Evolutionary conservation across 192 early-diverging fungal genomes (phyloP).

Genomic region (Kickxella alabastrina): DNA sequence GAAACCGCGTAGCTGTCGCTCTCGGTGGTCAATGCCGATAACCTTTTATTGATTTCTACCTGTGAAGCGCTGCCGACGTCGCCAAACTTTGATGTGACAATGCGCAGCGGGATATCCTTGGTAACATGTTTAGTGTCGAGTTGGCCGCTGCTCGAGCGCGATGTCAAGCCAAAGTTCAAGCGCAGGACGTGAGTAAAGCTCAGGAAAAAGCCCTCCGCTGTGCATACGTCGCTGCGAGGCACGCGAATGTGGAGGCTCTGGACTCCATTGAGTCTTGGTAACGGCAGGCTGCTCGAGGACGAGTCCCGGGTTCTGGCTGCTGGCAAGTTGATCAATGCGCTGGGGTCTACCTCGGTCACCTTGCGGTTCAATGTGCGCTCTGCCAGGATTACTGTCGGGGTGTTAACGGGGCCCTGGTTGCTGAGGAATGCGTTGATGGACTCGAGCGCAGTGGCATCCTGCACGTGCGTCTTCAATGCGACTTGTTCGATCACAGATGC

Average conservation of each 20-base stretch:
- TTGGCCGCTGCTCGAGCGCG: slow-evolving; percentile 17
- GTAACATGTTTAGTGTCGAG: slow-evolving; percentile 42
- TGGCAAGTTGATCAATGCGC: slow-evolving; percentile 6
- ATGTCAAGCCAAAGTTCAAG: slow-evolving; percentile 47
- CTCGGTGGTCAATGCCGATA: slow-evolving; percentile 43
- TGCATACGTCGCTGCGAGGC: slow-evolving; percentile 46
- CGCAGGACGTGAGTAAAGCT: slow-evolving; percentile 43
- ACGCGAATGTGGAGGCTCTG: slow-evolving; percentile 49
- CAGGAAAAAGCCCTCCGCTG: slow-evolving; percentile 39
- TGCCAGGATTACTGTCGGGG: slow-evolving; percentile 36
- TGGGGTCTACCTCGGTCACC: slow-evolving; percentile 38
- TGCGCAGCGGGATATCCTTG: slow-evolving; percentile 44
- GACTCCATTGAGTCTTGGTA: slow-evolving; percentile 24
- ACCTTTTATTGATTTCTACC: slow-evolving; percentile 45
- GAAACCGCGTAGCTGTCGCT: slow-evolving; percentile 38
- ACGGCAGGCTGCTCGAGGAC: slow-evolving; percentile 9
- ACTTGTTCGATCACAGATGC: slow-evolving; percentile 48
- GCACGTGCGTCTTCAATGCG: slow-evolving; percentile 35
- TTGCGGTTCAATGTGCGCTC: slow-evolving; percentile 52
- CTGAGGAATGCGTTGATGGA: slow-evolving; percentile 26
- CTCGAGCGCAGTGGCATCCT: slow-evolving; percentile 25
- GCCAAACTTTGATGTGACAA: slow-evolving; percentile 51
- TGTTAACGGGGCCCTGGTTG: slow-evolving; percentile 8
- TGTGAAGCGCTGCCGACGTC: slow-evolving; percentile 47
- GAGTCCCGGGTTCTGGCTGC: neutral